These are phyloP conservation scores for Ogataea saltuana DNA, from an alignment of 805 yeast genomes.

Conservation along the genomic window DNA sequence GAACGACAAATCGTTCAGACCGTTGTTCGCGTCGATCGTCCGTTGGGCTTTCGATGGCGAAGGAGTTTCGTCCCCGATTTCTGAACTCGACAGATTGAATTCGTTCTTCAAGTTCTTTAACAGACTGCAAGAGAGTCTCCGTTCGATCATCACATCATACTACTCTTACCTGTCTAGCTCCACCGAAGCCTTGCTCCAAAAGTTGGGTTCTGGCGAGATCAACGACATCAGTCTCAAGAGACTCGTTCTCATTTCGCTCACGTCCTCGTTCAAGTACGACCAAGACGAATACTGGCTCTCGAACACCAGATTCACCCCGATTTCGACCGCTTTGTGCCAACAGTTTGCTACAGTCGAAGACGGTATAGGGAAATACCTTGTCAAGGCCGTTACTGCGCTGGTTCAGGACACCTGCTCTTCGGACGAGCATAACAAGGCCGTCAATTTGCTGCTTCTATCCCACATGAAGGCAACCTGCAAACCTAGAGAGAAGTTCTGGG, in stretches of 20 bases:
- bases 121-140: slow-evolving; percentile 78
- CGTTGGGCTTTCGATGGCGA: slow-evolving; percentile 93
- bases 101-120: slow-evolving; percentile 86
- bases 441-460: slow-evolving; percentile 62
- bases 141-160: slow-evolving; percentile 85
- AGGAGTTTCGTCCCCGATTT: slow-evolving; percentile 51
- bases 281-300: slow-evolving; percentile 95
- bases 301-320: slow-evolving; percentile 75
- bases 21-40: slow-evolving; percentile 80
- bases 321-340: slow-evolving; percentile 59
- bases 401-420: slow-evolving; percentile 67
- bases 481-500: slow-evolving; percentile 70
- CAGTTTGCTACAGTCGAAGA: slow-evolving; percentile 73
- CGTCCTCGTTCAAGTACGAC: slow-evolving; percentile 82
- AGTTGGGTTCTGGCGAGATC: slow-evolving; percentile 45
- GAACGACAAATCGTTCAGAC: slow-evolving; percentile 92
- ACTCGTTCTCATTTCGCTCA: slow-evolving; percentile 68
- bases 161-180: slow-evolving; percentile 83
- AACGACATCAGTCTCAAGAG: slow-evolving; percentile 62
- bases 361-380: slow-evolving; percentile 74
- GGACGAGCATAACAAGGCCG: slow-evolving; percentile 66
- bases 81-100: slow-evolving; percentile 57
- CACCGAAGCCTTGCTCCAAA: slow-evolving; percentile 55
- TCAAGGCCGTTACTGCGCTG: slow-evolving; percentile 75
- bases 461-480: slow-evolving; percentile 66